Percentiles rank a stretch among this genome's conserved stretches.
Evolutionary conservation across 371 early-diverging fungal species (phyloP).

Genomic region (Mortierella polycephala): DNA sequence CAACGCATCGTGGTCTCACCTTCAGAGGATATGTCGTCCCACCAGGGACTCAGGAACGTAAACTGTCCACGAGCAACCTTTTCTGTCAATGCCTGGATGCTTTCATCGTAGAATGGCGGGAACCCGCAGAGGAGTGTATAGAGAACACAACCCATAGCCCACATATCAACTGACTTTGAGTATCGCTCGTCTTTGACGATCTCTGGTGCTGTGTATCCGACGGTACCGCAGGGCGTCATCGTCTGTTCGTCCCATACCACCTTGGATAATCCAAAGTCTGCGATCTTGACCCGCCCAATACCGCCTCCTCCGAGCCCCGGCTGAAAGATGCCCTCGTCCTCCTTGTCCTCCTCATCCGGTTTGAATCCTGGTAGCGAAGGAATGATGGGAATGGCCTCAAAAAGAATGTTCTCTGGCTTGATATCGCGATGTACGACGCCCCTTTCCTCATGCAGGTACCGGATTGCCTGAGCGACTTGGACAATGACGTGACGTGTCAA

Average conservation of each 20-base stretch:
- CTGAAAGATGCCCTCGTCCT: conserved; percentile 79
- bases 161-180: conserved; percentile 90
- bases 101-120: conserved; percentile 92
- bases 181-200: conserved; percentile 85
- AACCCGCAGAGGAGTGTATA: conserved; percentile 91
- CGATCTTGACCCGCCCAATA: conserved; percentile 85
- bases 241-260: conserved; percentile 85
- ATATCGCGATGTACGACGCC: conserved; percentile 95
- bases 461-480: conserved; percentile 90
- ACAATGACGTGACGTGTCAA: conserved; percentile 82
- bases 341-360: conserved; percentile 67
- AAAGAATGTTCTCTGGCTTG: conserved; percentile 96
- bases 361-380: conserved; percentile 64
- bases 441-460: conserved; percentile 86
- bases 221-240: conserved; percentile 92
- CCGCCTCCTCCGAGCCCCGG: conserved; percentile 82
- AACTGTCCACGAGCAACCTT: conserved; percentile 83
- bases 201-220: conserved; percentile 94
- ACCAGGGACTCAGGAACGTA: conserved; percentile 86
- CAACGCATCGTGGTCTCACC: conserved; percentile 26
- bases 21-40: conserved; percentile 82
- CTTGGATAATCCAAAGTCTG: conserved; percentile 89
- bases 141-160: conserved; percentile 94
- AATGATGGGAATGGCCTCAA: conserved; percentile 76
- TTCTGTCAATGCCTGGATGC: conserved; percentile 76